Conservation (phyloP, 495 filamentous ascomycete species). For the Oidiodendron maius region DNA sequence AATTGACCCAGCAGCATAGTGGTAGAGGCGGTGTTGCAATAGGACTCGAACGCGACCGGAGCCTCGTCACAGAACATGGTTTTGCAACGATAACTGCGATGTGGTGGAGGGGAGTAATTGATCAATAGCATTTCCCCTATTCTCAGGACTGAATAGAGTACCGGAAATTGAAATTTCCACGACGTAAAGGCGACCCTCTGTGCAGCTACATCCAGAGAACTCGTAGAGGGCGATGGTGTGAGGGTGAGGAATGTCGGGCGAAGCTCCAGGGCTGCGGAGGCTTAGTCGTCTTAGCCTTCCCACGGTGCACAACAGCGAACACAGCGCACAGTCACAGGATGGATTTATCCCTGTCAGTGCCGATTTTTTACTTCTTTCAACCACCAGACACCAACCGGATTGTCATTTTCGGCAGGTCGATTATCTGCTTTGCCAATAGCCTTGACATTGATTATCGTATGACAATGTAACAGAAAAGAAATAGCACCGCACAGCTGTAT, state of each 20-base stretch:
- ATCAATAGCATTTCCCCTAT: neutral
- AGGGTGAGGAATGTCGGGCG: neutral
- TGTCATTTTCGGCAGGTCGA: neutral
- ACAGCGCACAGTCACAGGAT: neutral
- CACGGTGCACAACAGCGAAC: neutral
- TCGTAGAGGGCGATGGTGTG: neutral
- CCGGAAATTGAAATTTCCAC: neutral
- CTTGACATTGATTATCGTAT: slow-evolving; percentile 1
- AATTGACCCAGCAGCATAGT: neutral
- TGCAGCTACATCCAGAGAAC: neutral
- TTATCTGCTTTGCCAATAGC: neutral
- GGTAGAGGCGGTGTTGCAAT: neutral
- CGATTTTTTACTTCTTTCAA: neutral
- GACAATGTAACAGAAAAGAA: slow-evolving; percentile 14
- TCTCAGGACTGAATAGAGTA: neutral
- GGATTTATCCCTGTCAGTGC: neutral
- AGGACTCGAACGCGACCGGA: neutral
- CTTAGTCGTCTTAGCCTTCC: neutral
- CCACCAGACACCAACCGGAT: neutral
- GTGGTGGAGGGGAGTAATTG: neutral
- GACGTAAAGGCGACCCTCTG: neutral
- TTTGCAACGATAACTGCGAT: neutral
- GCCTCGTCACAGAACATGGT: neutral
- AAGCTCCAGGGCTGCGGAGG: neutral
- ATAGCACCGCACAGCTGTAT: slow-evolving; percentile 32